Evolutionary conservation across 2,329 filamentous ascomycete genomes (phyloP), one percentile per base, ranked within the genome.

Genomic region (Aspergillus pseudoterreus): DNA sequence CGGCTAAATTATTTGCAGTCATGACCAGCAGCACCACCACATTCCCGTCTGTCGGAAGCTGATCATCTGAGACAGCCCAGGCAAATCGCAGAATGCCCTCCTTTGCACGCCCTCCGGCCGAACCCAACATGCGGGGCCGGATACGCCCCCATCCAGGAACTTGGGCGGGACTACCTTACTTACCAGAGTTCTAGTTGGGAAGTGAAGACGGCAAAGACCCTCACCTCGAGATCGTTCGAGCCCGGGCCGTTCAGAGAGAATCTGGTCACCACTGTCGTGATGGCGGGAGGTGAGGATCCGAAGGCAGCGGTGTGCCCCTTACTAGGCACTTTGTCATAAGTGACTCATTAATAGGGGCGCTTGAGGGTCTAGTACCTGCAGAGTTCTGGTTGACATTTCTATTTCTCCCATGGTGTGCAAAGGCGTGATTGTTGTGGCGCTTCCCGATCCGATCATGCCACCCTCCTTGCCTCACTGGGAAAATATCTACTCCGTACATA

Each of bases 201-300:
- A 4, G 17, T 11, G 38, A 41, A 10, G 39, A 19, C 12, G 39
- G 19, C 5, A 42, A 12, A 12, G 19, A 42, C 39, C 17, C 19
- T 38, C 35, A 9, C 14, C 12, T n/a, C 8, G 38, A 17, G 32
- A 51, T 17, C 21, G 49, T 45, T 35, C 24, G 32, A 27, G 35
- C 22, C 39, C 50, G 43, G 45, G 19, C 45, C 45, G 45, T 21
- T 33, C 11, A 17, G 17, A 12, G 15, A 6, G 1, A 17, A 17
- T 42, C 39, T 49, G 43, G 24, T 50, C 50, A 52, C 9, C 22
- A n/a, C 39, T 50, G 44, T 44, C 42, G 47, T 53, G 52, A 54
- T 54, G 52, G 49, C 52, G 45, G 52, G 43, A 54, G 21, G 30
- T 19, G 41, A 24, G 15, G 35, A 41, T 49, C 52, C 52, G 52